Base-by-base conservation (phyloP, 1,139 yeast species). In the Taiozyma sp. region DNA sequence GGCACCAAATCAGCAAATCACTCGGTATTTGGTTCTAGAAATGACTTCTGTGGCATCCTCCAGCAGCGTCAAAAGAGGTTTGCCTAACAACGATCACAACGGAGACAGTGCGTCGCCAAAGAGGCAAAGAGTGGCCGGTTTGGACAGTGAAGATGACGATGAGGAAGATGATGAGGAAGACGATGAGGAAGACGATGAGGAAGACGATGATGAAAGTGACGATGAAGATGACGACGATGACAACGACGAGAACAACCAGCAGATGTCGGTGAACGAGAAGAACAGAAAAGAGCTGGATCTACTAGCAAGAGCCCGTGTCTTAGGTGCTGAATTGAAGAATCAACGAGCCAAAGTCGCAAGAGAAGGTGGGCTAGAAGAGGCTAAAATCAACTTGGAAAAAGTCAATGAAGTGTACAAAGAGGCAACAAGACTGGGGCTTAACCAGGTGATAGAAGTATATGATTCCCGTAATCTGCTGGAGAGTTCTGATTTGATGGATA, bases 391-490 rank as follows among this genome's bases (percentile, higher is more conserved):
- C 8, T 57, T 78, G 44, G 56, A 61, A 1, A 60, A 59, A 8
- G 72, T 71, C 1, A 76, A 77, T 50, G 54, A 56, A 0, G 61
- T 75, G n/a, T 77, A 73, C 51, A 58, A 64, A 2, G 63, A 63
- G 41, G 65, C 72, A 3, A 64, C 63, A 40, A 65, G 63, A 22
- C 50, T 59, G 14, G 47, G 57, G 7, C 53, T 71, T 4, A 65
- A 68, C 5, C 70, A 67, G 49, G 71, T 71, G 49, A 64, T 78
- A 8, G 71, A 73, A 43, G 78, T 79, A 0, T 70, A 74, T 50
- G 83, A 78, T 60, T 69, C 81, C 1, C 70, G 72, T 43, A 72
- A 78, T 16, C 63, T 78, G 54, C 65, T 69, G 27, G 74, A 69
- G 49, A 69, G 77, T 27, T 72, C 78, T 47, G 73, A 73, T 49